A percentile compares a stretch with the other conserved stretches of the same genome.
phyloP scores from a whole-genome alignment of 2,329 filamentous ascomycete genomes.

The Xylaria sp. region DNA sequence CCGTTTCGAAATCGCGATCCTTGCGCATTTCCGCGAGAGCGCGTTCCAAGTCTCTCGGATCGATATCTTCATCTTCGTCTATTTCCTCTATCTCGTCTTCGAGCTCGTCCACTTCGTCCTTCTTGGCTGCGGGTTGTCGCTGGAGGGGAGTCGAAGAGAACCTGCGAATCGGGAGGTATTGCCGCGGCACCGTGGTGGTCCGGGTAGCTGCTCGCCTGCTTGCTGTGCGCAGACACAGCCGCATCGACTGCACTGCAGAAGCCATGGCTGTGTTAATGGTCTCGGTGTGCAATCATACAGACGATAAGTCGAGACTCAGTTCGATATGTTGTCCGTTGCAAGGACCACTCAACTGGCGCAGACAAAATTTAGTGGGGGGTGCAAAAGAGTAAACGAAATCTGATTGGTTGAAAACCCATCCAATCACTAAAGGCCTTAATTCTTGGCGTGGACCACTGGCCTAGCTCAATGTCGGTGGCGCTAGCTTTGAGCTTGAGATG shows the following conservation, averaged over 20 bases:
- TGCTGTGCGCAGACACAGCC: slow-evolving; percentile 53
- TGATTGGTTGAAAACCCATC: slow-evolving; percentile 25
- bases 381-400: slow-evolving; percentile 1
- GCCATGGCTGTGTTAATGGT: slow-evolving; percentile 52
- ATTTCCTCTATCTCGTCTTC: slow-evolving; percentile 35
- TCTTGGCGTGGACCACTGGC: not conserved
- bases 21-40: not conserved
- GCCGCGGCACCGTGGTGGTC: slow-evolving; percentile 38
- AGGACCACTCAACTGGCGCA: slow-evolving; percentile 12
- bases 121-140: slow-evolving; percentile 38
- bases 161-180: slow-evolving; percentile 43
- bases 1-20: slow-evolving; percentile 21
- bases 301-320: slow-evolving; percentile 29
- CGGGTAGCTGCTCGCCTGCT: slow-evolving; percentile 43
- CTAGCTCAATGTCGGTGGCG: no score
- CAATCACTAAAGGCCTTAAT: slow-evolving; percentile 13
- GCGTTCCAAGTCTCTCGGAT: slow-evolving; percentile 3
- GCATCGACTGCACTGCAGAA: slow-evolving; percentile 55
- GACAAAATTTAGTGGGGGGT: slow-evolving; percentile 39
- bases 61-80: slow-evolving; percentile 26
- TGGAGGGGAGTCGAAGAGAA: slow-evolving; percentile 46
- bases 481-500: not conserved
- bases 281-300: slow-evolving; percentile 24
- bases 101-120: slow-evolving; percentile 40
- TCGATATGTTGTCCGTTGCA: slow-evolving; percentile 20